Percentiles rank a stretch among this genome's conserved stretches.
phyloP scores from a whole-genome alignment of 148 eudicot genomes.

The Vaccinium vitisidaea region DNA sequence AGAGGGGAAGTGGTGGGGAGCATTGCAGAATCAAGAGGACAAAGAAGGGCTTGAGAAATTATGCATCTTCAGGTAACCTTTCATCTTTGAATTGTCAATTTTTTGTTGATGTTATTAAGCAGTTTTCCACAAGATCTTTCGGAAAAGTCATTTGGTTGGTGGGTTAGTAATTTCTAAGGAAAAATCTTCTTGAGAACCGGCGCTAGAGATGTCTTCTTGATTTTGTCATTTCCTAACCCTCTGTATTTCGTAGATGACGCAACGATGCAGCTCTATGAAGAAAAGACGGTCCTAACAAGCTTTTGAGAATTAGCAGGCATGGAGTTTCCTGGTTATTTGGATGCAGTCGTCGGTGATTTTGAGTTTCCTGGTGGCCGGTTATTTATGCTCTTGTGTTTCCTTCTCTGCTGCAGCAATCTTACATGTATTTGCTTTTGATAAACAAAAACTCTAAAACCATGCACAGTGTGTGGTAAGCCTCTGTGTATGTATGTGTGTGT shows the following conservation, averaged over 20 bases:
- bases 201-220: neutral
- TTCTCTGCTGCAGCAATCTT: no score
- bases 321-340: neutral
- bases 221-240: neutral
- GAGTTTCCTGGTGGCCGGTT: no score
- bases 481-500: no score
- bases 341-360: neutral
- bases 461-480: no score
- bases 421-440: no score
- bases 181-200: neutral
- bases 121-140: neutral
- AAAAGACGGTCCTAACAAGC: neutral
- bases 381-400: no score
- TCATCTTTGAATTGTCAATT: neutral
- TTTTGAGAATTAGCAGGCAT: neutral
- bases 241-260: neutral
- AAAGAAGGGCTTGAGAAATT: neutral
- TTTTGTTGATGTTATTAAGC: neutral
- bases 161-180: neutral
- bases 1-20: neutral
- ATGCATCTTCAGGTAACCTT: neutral
- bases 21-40: neutral
- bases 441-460: no score
- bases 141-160: neutral
- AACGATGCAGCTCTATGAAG: neutral